Conservation (phyloP, 2,329 filamentous ascomycete genomes). For the Aspergillus sp. region DNA sequence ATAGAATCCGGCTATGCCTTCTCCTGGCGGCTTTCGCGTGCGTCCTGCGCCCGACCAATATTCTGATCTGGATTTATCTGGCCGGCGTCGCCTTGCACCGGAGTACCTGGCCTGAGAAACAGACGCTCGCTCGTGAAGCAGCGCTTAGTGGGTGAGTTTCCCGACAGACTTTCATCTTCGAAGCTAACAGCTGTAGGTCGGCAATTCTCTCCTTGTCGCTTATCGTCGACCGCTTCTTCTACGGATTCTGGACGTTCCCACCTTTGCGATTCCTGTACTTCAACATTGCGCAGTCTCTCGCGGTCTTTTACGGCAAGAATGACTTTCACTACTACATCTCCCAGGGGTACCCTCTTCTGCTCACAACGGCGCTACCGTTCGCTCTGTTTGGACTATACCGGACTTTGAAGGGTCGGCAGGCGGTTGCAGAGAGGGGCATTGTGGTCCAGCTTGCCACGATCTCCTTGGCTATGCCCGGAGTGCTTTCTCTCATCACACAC, state of each 20-base stretch:
- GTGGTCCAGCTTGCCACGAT: constrained; percentile 62
- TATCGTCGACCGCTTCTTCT: constrained; percentile 76
- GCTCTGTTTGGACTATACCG: constrained; percentile 67
- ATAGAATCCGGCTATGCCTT: constrained; percentile 66
- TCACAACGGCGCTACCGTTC: constrained; percentile 83
- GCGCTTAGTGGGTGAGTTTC: constrained; percentile 59
- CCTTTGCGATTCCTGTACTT: constrained; percentile 86
- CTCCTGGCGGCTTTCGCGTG: constrained; percentile 79
- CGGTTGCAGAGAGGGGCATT: constrained; percentile 40
- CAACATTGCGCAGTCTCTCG: constrained; percentile 85
- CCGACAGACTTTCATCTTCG: background rate
- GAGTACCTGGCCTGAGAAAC: constrained; percentile 48
- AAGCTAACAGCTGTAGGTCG: constrained; percentile 33
- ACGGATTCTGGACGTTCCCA: constrained; percentile 84
- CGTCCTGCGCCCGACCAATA: constrained; percentile 85
- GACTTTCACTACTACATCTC: constrained; percentile 91
- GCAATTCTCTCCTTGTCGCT: constrained; percentile 67
- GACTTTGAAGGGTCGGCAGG: constrained; percentile 45
- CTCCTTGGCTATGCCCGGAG: constrained; percentile 62
- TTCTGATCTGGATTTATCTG: constrained; percentile 79
- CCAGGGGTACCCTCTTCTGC: constrained; percentile 84
- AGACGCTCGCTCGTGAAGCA: constrained; percentile 65
- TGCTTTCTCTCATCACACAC: constrained; percentile 81
- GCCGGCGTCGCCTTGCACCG: constrained; percentile 57
- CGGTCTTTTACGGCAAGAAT: constrained; percentile 90